These are phyloP conservation scores for Xylariaceae sp. DNA, from an alignment of 2,329 filamentous ascomycete species.

Conservation along the genomic window DNA sequence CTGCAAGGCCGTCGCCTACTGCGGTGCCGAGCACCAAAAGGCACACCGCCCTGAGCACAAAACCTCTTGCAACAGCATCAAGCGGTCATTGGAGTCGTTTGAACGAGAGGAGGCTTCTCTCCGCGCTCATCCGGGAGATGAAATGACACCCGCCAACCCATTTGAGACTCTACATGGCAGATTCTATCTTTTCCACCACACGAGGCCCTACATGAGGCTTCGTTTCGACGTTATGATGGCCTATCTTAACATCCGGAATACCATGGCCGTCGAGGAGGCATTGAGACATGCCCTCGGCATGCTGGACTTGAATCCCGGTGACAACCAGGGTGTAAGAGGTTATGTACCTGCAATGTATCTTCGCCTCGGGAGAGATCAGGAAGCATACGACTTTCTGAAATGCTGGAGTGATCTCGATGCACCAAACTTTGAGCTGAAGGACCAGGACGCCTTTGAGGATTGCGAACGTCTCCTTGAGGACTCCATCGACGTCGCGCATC, in stretches of 20 bases:
- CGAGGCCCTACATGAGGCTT: constrained; percentile 11
- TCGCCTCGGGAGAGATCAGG: constrained; percentile 19
- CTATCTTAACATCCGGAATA: constrained; percentile 11
- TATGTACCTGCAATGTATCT: constrained; percentile 15
- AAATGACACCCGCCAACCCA: constrained; percentile 2
- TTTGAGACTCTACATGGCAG: constrained; percentile 5
- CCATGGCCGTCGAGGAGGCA: constrained; percentile 12
- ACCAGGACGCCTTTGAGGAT: constrained; percentile 53
- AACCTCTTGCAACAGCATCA: constrained; percentile 11
- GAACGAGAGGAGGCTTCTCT: constrained; percentile 7
- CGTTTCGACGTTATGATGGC: constrained; percentile 9
- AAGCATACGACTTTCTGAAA: constrained; percentile 22
- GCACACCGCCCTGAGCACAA: constrained; percentile 14
- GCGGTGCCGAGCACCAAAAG: constrained; percentile 14
- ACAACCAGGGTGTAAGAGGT: constrained; percentile 12
- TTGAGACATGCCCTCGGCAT: constrained; percentile 11
- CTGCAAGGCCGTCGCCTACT: constrained; percentile 14
- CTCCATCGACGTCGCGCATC: constrained; percentile 4
- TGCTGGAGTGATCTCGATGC: constrained; percentile 31
- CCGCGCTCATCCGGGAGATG: neutral
- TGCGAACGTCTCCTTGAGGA: neutral
- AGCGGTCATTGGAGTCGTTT: constrained; percentile 4
- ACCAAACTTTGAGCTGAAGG: constrained; percentile 54
- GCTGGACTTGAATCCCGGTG: constrained; percentile 14
- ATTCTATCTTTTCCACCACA: constrained; percentile 4